Evolutionary conservation across 495 filamentous ascomycete genomes (phyloP).

Genomic region (Paragyromitra xinjiangensis): DNA sequence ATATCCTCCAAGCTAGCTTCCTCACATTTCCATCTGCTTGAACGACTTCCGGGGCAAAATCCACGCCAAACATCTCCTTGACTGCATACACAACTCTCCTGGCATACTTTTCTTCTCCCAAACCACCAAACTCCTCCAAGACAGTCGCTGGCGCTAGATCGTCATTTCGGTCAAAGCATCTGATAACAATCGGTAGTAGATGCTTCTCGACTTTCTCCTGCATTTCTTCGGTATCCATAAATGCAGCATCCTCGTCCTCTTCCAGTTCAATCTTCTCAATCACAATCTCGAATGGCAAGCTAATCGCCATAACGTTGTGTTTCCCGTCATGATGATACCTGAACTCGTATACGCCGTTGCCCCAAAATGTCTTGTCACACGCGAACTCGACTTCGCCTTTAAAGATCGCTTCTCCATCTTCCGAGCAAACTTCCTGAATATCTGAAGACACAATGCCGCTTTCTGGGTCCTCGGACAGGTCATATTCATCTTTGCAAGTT

Average conservation of each 20-base stretch:
- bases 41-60: constrained; percentile 92
- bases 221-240: constrained; percentile 55
- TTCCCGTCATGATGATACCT: constrained; percentile 94
- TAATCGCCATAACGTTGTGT: constrained; percentile 96
- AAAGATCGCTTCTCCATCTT: constrained; percentile 64
- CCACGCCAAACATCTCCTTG: constrained; percentile 96
- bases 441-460: constrained; percentile 80
- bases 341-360: constrained; percentile 92
- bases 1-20: constrained; percentile 94
- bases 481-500: constrained; percentile 77
- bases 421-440: constrained; percentile 61
- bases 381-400: constrained; percentile 85
- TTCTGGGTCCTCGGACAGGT: constrained; percentile 74
- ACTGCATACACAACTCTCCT: constrained; percentile 91
- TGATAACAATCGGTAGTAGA: constrained; percentile 81
- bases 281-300: constrained; percentile 88
- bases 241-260: constrained; percentile 69
- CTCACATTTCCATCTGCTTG: constrained; percentile 89
- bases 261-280: constrained; percentile 69
- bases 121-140: constrained; percentile 86
- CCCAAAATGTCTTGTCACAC: constrained; percentile 97
- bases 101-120: constrained; percentile 86
- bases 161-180: constrained; percentile 91
- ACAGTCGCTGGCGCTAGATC: constrained; percentile 85
- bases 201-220: constrained; percentile 74